Evolutionary conservation across 352 stramenopile species (phyloP).

Genomic region (Globisporangium sylvaticum): DNA sequence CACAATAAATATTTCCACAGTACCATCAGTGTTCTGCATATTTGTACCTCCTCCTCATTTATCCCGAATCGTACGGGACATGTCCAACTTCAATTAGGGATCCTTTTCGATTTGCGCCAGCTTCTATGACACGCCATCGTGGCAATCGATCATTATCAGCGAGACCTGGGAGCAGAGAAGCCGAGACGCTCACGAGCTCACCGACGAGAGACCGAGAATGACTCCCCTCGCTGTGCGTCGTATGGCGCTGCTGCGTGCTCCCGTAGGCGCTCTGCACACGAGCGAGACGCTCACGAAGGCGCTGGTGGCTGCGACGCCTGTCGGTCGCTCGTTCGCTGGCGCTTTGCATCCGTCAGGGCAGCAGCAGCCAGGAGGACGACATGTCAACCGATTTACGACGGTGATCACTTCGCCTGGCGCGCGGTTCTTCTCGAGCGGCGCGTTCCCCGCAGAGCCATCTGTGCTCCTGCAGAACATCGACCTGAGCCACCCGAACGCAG

Average conservation of each 20-base stretch:
- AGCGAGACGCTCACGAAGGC: background rate
- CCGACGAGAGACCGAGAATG: background rate
- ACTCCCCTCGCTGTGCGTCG: background rate
- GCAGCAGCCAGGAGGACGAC: background rate
- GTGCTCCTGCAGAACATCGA: slow-evolving; percentile 51
- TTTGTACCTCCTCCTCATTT: background rate
- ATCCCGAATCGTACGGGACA: background rate
- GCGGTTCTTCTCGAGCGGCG: background rate
- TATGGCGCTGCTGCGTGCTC: background rate
- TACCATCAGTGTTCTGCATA: background rate
- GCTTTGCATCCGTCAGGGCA: background rate
- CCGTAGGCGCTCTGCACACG: background rate
- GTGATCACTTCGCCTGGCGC: background rate
- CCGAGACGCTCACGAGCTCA: background rate
- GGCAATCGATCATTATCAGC: background rate
- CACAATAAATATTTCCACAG: background rate
- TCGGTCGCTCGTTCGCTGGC: background rate
- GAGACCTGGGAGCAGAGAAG: background rate
- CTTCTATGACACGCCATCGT: background rate
- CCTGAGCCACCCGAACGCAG: slow-evolving; percentile 31
- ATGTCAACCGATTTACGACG: background rate
- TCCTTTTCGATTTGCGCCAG: background rate
- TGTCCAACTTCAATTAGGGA: background rate
- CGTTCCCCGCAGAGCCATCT: slow-evolving; percentile 26
- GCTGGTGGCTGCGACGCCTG: background rate